Evolutionary conservation across 805 yeast genomes (phyloP), one percentile per base, ranked within the genome.

Genomic region (Metschnikowia picachoensis): DNA sequence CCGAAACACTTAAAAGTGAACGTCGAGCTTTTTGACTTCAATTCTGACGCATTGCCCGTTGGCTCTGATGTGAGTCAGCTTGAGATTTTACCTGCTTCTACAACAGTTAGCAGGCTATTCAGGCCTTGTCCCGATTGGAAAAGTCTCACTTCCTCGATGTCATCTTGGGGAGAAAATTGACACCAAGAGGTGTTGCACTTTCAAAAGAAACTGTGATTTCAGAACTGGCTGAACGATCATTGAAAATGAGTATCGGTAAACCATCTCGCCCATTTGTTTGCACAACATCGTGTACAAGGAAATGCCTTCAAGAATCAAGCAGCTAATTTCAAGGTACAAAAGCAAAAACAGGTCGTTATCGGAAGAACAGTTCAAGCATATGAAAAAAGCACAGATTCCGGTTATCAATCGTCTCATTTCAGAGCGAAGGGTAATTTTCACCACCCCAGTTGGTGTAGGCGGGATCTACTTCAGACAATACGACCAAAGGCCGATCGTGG

Each of bases 371-470:
- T 79, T 75, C 58, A 74, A 72, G 50, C 79, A 79, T 52, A 65
- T 74, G 35, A 60, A 74, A 43, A 66, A 72, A 4, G 69, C 68
- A 13, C 70, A 65, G 41, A 72, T 49, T 36, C 67, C 71, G 16
- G 68, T 75, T 37, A 62, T 77, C 13, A 74, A 74, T 41, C 73
- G 72, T 25, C 28, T 49, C n/a, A 73, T 81, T 20, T 75, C 78
- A 0, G 86, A 81, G 38, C 46, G 46, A 8, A 27, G 48, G 25
- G 83, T 84, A 14, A 79, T 84, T 15, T 80, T 83, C 58, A 78
- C 89, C 0, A 84, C 91, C 1, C 80, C 85, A 2, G 86, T 82
- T 30, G 80, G 80, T 30, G 83, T 87, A 8, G 88, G 87, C 44
- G 85, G 50, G 10, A 36, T 78, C 32, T 79, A 76, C 51, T 62